phyloP scores from a whole-genome alignment of 306 rosid species.

The Styphnolobium japonicum region DNA sequence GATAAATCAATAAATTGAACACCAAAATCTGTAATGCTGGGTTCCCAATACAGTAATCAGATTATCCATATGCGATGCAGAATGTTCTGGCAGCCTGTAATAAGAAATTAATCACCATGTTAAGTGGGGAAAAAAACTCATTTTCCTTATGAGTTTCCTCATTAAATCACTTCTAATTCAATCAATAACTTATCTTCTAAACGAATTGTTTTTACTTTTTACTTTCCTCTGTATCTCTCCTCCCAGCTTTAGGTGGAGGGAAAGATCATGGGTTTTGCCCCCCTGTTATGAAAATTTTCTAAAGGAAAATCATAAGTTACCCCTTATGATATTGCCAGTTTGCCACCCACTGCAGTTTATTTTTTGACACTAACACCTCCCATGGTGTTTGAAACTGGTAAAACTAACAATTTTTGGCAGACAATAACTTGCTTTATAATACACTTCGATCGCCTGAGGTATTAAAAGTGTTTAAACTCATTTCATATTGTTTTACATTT shows the following conservation, averaged over 20 bases:
- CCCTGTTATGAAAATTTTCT: not conserved
- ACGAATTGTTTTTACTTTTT: not conserved
- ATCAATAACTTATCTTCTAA: not conserved
- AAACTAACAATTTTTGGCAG: not conserved
- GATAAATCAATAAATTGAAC: constrained; percentile 7
- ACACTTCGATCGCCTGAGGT: not conserved
- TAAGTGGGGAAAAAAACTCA: not conserved
- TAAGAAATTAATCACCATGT: not conserved
- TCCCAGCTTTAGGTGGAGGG: not conserved
- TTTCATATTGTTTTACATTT: not conserved
- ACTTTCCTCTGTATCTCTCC: not conserved
- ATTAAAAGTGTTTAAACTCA: not conserved
- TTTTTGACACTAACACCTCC: not conserved
- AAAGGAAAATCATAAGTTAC: not conserved
- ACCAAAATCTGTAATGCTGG: not conserved
- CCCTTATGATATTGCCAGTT: not conserved
- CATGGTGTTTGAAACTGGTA: not conserved
- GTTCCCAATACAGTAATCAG: not conserved
- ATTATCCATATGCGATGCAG: not conserved
- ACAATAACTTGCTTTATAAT: not conserved
- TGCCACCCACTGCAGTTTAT: not conserved
- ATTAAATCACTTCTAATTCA: not conserved
- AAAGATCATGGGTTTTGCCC: not conserved
- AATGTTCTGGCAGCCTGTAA: constrained; percentile 2
- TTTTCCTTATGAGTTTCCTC: not conserved